Conservation (phyloP, 2,329 filamentous ascomycete genomes). For the Zarea fungicola region DNA sequence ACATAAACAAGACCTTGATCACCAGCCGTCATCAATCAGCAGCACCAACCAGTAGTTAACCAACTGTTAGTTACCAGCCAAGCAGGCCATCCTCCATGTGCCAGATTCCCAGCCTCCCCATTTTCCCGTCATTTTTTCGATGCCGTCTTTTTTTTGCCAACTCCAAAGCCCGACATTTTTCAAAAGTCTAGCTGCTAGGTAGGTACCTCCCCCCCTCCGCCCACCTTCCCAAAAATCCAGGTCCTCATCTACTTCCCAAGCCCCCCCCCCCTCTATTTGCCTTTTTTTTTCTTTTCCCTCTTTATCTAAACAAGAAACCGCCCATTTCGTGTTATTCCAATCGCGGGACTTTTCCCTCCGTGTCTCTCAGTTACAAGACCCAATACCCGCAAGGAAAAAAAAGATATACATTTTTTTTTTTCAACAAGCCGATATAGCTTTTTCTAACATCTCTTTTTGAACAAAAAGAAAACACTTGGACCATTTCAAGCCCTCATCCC, state of each 20-base stretch:
- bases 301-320: slow-evolving; percentile 8
- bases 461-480: not conserved
- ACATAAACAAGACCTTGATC: slow-evolving; percentile 10
- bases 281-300: slow-evolving; percentile 4
- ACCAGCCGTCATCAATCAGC: too few relatives aligned
- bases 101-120: not conserved
- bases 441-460: not conserved
- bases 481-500: not conserved
- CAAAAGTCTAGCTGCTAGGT: not conserved
- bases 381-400: slow-evolving; percentile 2
- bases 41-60: too few relatives aligned
- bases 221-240: slow-evolving; percentile 6
- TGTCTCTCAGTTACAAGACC: slow-evolving; percentile 2
- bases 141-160: not conserved
- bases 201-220: slow-evolving; percentile 5
- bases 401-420: not conserved
- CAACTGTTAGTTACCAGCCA: not conserved
- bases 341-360: not conserved
- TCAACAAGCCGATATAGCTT: slow-evolving; percentile 10
- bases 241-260: slow-evolving; percentile 2
- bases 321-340: slow-evolving; percentile 5
- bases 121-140: not conserved
- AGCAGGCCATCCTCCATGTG: not conserved
- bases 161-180: not conserved
- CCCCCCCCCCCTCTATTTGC: not conserved